Base-by-base conservation (phyloP, 73 alveolate species). In the Stentor coeruleus region DNA sequence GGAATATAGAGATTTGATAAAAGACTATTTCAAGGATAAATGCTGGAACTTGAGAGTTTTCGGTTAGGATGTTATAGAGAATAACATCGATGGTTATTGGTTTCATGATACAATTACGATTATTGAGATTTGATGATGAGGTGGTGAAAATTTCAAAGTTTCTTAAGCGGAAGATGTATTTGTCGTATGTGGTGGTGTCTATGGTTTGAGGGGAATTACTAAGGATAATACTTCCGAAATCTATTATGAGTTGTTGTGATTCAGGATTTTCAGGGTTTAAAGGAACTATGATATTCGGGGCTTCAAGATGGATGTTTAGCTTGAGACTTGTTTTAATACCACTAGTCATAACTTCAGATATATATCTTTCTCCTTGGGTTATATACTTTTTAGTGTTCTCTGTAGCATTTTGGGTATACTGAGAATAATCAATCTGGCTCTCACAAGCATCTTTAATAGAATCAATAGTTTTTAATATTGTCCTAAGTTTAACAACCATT, bases 281-380 rank as follows among this genome's bases (percentile, higher is more conserved):
- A 38, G 95, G 95, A 31, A 89, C 59, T 58, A 89, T 37, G 0
- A 89, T 40, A 3, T 74, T 85, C 40, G 95, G 95, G 1, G 93
- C 82, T n/a, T 77, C 38, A 49, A 89, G 41, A 14, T 76, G 57
- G 31, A 87, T 77, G 38, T 87, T 86, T 26, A 87, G 40, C 2
- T 81, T 73, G 30, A 79, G 38, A n/a, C 82, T 73, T 37, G 38
- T 40, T 37, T 86, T 85, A 26, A 42, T 59, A 38, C 82, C 88
- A 33, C 55, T 77, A 41, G 6, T 35, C 26, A 40, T 33, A 38
- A 58, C 74, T 6, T 77, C 75, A 66, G 49, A 79, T 81, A 89
- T 39, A 75, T 57, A 81, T 2, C 82, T 88, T 0, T 81, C 72
- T 3, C 95, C 95, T 30, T 31, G 80, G 28, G 59, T 55, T 3